A percentile compares a stretch with the other conserved stretches of the same genome.
Evolutionary conservation across 1,139 yeast species (phyloP).

Genomic region (Candida albicans): DNA sequence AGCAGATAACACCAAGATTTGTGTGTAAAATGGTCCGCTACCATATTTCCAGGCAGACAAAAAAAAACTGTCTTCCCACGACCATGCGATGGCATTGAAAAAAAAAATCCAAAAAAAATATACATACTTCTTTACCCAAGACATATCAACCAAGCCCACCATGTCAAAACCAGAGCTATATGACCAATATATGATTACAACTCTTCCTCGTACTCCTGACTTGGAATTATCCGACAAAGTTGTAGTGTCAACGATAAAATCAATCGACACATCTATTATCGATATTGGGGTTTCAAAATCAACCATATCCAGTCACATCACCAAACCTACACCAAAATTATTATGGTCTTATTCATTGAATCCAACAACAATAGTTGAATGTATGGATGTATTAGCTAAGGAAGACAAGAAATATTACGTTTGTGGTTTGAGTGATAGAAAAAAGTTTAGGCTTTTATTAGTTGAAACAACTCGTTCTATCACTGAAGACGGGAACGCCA

Average conservation of each 20-base stretch:
- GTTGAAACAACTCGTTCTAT: constrained; percentile 27
- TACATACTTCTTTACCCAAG: neutral
- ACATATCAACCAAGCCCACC: neutral
- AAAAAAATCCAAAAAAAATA: constrained; percentile 1
- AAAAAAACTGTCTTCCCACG: neutral
- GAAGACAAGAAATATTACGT: constrained; percentile 30
- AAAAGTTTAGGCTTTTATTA: constrained; percentile 40
- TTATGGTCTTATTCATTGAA: constrained; percentile 73
- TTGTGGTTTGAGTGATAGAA: constrained; percentile 50
- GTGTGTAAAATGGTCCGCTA: too few species aligned
- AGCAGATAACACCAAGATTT: too few species aligned
- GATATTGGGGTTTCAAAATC: constrained; percentile 78
- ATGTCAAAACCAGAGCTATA: constrained; percentile 12
- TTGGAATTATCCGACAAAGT: constrained; percentile 30
- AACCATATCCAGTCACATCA: constrained; percentile 65
- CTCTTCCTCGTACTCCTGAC: constrained; percentile 44
- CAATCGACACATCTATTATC: constrained; percentile 28
- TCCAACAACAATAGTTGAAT: constrained; percentile 54
- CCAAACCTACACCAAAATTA: constrained; percentile 79
- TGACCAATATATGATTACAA: constrained; percentile 33
- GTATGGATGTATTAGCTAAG: constrained; percentile 32
- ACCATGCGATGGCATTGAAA: constrained; percentile 6
- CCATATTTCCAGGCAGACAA: neutral
- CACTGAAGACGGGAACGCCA: constrained; percentile 11
- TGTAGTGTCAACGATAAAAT: constrained; percentile 29